Conservation (phyloP, 2,329 filamentous ascomycete genomes). For the Phaeophleospora eucalypticola region DNA sequence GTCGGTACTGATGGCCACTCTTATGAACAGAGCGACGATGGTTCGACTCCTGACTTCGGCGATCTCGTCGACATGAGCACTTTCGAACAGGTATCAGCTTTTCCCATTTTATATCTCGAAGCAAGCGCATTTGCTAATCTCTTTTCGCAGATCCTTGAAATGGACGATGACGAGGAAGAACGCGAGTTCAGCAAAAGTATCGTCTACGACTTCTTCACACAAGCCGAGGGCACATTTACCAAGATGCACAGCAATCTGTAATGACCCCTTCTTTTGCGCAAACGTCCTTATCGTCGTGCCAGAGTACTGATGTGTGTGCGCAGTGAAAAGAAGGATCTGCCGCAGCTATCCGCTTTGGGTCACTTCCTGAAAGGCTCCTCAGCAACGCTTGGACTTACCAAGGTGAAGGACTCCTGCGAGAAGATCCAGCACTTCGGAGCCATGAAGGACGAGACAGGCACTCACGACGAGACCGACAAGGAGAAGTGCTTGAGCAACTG, state of each 20-base stretch:
- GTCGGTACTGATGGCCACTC: constrained; percentile 24
- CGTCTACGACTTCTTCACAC: constrained; percentile 87
- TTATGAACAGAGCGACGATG: constrained; percentile 42
- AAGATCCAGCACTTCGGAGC: constrained; percentile 93
- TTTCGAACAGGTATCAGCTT: constrained; percentile 71
- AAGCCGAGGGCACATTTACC: constrained; percentile 78
- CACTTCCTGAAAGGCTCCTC: constrained; percentile 98
- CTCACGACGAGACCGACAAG: constrained; percentile 60
- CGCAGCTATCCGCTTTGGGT: constrained; percentile 74
- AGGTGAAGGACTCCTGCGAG: constrained; percentile 89
- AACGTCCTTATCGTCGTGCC: constrained; percentile 1
- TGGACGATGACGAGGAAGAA: constrained; percentile 87
- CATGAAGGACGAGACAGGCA: constrained; percentile 73
- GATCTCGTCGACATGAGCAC: constrained; percentile 74
- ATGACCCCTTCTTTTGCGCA: constrained; percentile 38
- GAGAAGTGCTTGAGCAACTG: constrained; percentile 67
- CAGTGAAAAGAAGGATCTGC: constrained; percentile 65
- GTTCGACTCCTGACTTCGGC: constrained; percentile 56
- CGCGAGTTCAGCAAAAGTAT: constrained; percentile 85
- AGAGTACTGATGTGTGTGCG: neutral
- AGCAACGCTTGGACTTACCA: constrained; percentile 83
- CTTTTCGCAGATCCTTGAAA: constrained; percentile 87
- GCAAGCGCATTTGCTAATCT: no score
- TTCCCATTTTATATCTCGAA: no score
- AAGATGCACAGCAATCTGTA: constrained; percentile 83